These are phyloP conservation scores for Phytophthora syringae DNA, from an alignment of 352 stramenopile species.

Conservation along the genomic window DNA sequence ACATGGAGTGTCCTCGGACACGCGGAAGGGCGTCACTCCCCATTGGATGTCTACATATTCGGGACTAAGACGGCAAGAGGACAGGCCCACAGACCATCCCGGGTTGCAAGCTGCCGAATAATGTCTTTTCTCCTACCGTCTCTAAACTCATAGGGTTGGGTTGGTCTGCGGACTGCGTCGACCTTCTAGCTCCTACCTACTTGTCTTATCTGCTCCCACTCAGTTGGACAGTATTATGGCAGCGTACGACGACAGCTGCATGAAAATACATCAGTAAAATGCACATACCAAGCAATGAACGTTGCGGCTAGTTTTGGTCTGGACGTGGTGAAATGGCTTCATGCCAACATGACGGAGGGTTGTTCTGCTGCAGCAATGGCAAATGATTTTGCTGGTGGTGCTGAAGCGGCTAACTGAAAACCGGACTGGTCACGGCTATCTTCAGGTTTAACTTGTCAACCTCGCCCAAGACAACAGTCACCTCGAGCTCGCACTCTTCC, in stretches of 20 bases:
- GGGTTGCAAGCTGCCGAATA: too few relatives aligned
- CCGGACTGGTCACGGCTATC: not conserved
- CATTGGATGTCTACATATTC: too few relatives aligned
- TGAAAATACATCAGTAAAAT: not conserved
- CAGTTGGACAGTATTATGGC: too few relatives aligned
- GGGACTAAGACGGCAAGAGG: too few relatives aligned
- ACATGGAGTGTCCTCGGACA: too few relatives aligned
- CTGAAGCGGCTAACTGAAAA: not conserved
- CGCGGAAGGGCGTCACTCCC: too few relatives aligned
- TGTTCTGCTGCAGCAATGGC: not conserved
- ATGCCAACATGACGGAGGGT: not conserved
- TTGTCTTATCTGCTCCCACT: too few relatives aligned
- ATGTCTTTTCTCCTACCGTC: too few relatives aligned
- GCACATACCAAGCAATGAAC: not conserved
- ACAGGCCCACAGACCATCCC: too few relatives aligned
- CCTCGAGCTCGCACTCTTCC: not conserved
- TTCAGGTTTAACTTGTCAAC: not conserved
- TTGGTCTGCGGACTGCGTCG: too few relatives aligned
- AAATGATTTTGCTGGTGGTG: not conserved
- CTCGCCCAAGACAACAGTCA: not conserved
- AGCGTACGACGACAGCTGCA: conserved; percentile 6
- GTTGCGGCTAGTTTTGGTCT: not conserved
- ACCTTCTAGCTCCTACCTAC: too few relatives aligned
- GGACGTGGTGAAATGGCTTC: not conserved
- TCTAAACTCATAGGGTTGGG: too few relatives aligned